A percentile compares a stretch with the other conserved stretches of the same genome.
These are phyloP conservation scores for Boletus vinaceobasis DNA, from an alignment of 768 basidiomycete genomes.

Conservation along the genomic window DNA sequence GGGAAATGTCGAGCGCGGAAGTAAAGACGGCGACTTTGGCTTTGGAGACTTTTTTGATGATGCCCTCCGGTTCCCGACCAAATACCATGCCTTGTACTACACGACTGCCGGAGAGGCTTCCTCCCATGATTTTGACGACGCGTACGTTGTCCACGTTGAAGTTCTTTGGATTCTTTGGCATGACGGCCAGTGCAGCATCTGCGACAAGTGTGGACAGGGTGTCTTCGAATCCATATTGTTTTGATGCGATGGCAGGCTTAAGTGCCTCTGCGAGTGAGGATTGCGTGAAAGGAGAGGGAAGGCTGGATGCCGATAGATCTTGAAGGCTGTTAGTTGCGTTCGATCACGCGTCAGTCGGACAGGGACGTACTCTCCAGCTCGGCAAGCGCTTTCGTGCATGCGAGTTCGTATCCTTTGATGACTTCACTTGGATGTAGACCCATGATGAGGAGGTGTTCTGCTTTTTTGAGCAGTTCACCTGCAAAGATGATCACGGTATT, in stretches of 20 bases:
- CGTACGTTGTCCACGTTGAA: constrained; percentile 99
- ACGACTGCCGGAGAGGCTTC: constrained; percentile 75
- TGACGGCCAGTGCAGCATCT: constrained; percentile 88
- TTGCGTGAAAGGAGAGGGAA: constrained; percentile 71
- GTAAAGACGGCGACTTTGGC: constrained; percentile 97
- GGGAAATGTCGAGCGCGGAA: constrained; percentile 85
- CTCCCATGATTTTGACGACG: constrained; percentile 98
- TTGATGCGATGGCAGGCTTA: constrained; percentile 90
- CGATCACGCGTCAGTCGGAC: constrained; percentile 28
- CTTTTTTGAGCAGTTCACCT: constrained; percentile 91
- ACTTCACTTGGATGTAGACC: constrained; percentile 96
- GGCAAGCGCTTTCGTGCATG: constrained; percentile 73
- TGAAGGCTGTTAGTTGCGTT: constrained; percentile 13
- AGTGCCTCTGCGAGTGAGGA: constrained; percentile 70
- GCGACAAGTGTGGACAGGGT: constrained; percentile 79
- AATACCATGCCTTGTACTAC: constrained; percentile 99
- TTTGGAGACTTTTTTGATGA: constrained; percentile 75
- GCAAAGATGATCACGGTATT: constrained; percentile 94
- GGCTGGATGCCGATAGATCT: constrained; percentile 69
- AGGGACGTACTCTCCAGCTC: constrained; percentile 83
- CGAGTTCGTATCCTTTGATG: constrained; percentile 93
- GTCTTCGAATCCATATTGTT: constrained; percentile 95
- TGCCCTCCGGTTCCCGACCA: constrained; percentile 90
- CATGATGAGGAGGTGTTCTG: constrained; percentile 91
- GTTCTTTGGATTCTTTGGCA: constrained; percentile 83